Conservation (phyloP, 2,329 filamentous ascomycete species). For the Monosporascus sp. region DNA sequence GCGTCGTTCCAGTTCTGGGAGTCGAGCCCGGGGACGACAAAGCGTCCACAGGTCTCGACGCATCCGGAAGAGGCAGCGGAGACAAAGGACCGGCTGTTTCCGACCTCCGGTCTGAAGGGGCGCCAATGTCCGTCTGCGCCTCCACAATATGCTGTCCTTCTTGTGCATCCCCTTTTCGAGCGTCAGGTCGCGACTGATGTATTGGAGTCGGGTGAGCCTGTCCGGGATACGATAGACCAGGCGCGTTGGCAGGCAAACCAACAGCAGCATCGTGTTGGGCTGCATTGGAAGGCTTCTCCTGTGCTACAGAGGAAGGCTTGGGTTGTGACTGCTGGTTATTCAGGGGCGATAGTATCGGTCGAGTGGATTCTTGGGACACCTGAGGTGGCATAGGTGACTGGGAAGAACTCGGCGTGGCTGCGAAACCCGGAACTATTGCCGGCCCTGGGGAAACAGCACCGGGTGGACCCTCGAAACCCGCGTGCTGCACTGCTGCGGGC, state of each 20-base stretch:
- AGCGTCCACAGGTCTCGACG: slow-evolving; percentile 35
- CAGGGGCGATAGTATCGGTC: slow-evolving; percentile 1
- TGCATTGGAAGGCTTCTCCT: slow-evolving; percentile 1
- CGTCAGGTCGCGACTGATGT: background rate
- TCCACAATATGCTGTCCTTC: background rate
- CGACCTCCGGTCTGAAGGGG: slow-evolving; percentile 2
- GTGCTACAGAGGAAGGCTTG: background rate
- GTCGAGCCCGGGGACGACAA: slow-evolving; percentile 60
- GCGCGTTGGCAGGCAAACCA: slow-evolving; percentile 2
- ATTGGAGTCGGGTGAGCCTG: slow-evolving; percentile 1
- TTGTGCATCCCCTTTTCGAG: slow-evolving; percentile 2
- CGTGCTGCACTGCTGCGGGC: background rate
- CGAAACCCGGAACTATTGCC: background rate
- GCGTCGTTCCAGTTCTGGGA: slow-evolving; percentile 68
- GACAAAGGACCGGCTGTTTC: slow-evolving; percentile 23
- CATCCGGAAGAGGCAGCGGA: slow-evolving; percentile 32
- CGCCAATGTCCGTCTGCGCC: slow-evolving; percentile 11
- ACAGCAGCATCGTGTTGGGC: slow-evolving; percentile 1
- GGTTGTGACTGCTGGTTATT: slow-evolving; percentile 6
- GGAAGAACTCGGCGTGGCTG: slow-evolving; percentile 1
- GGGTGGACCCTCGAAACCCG: background rate
- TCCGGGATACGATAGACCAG: slow-evolving; percentile 1
- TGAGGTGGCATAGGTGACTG: slow-evolving; percentile 7
- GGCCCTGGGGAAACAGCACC: background rate
- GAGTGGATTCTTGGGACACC: background rate